phyloP scores from a whole-genome alignment of 768 basidiomycete species.

The Lentinus brumalis region DNA sequence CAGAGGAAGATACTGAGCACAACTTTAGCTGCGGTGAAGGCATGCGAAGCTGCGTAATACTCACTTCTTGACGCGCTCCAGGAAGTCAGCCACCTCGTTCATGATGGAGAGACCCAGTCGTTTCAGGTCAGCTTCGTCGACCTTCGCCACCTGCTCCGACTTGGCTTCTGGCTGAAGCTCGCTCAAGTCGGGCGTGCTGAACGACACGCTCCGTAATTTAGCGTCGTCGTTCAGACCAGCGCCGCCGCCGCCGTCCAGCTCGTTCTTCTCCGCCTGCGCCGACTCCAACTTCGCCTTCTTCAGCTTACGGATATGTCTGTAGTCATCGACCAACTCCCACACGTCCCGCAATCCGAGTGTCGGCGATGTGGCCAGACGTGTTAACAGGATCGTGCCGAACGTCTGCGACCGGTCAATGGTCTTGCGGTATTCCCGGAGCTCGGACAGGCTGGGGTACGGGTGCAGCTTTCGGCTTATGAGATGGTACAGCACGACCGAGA shows the following conservation, averaged over 20 bases:
- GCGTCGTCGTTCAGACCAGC: conserved; percentile 4
- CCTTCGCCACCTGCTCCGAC: conserved; percentile 21
- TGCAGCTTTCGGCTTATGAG: conserved; percentile 52
- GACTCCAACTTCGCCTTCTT: conserved; percentile 26
- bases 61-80: conserved; percentile 68
- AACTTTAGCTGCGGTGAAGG: not conserved
- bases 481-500: conserved; percentile 49
- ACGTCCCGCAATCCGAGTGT: conserved; percentile 51
- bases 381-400: conserved; percentile 52
- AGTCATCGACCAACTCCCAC: conserved; percentile 52
- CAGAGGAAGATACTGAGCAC: conserved; percentile 62
- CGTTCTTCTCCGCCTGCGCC: conserved; percentile 25
- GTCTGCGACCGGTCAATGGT: conserved; percentile 51
- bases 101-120: conserved; percentile 42
- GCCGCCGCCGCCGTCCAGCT: not conserved
- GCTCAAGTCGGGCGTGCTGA: not conserved
- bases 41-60: conserved; percentile 13
- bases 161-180: not conserved
- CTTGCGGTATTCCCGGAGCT: conserved; percentile 54
- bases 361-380: conserved; percentile 48
- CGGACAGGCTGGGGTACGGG: conserved; percentile 55
- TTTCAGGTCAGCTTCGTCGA: conserved; percentile 44
- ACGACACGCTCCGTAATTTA: not conserved
- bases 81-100: conserved; percentile 56
- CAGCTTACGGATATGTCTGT: conserved; percentile 39